Base-by-base conservation (phyloP, 2,329 filamentous ascomycete genomes). In the Penicillium sp. region DNA sequence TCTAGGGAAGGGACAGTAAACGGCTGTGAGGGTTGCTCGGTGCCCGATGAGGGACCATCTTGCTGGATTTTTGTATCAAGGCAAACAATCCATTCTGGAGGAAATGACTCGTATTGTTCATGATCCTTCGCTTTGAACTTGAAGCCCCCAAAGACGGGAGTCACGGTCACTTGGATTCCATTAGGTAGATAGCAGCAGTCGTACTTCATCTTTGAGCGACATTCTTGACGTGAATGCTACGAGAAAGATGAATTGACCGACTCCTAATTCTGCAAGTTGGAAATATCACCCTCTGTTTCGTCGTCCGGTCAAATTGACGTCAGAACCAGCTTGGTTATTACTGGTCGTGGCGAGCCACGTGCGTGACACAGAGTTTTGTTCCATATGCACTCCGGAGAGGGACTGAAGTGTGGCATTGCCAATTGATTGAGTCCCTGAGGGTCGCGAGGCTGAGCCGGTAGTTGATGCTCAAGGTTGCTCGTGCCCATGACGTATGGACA, bases 1-100 rank as follows among this genome's bases (percentile, higher is more conserved):
- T 75, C 8, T 75, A 57, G 17, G 23, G 55, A 44, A 38, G 55
- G 55, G 8, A 11, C 17, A 2, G 46, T 50, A 15, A 50, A 57
- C 7, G 55, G 46, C 6, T 21, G 46, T 23, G 46, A 41, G 15
- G 46, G 9, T 1, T 57, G 46, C 17, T 23, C 21, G 46, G 19
- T 19, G 53, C 44, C 19, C 11, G 29, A 11, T 7, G 47, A 21
- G 29, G 38, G 35, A 44, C 11, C 23, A 29, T 26, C 51, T 17
- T 23, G 30, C 9, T n/a, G 44, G 13, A 38, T 17, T 21, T 21
- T 50, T 15, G 46, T 57, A 8, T 35, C 29, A 19, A 57, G 46
- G 21, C 55, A 57, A 13, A 57, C 23, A 3, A 13, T 57, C 55
- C 55, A 57, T 30, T 57, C 55, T 30, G 55, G 55, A 21, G 55